phyloP scores from a whole-genome alignment of 2,329 filamentous ascomycete species.

The Fusarium sp. region DNA sequence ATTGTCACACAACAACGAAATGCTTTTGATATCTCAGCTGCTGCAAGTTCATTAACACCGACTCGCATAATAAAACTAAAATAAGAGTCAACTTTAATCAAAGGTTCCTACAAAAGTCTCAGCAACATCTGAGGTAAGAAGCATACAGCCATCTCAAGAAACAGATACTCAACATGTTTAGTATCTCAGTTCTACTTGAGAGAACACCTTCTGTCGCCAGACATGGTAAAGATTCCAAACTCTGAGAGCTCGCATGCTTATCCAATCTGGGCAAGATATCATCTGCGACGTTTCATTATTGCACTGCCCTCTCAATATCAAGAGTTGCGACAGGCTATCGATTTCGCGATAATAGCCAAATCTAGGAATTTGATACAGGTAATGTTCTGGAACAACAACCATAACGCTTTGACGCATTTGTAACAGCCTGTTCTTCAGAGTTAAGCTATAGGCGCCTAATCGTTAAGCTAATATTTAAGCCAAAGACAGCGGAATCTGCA shows the following conservation, averaged over 20 bases:
- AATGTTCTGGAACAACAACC: neutral
- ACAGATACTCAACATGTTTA: no score
- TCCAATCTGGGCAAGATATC: neutral
- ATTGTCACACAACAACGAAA: no score
- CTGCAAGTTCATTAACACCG: no score
- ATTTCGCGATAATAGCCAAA: neutral
- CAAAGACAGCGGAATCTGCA: no score
- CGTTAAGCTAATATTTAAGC: neutral
- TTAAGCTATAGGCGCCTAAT: neutral
- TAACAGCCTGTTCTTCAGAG: neutral
- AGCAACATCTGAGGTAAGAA: no score
- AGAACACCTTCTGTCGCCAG: rapidly evolving
- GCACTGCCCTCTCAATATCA: neutral
- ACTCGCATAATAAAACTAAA: no score
- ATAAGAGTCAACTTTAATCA: no score
- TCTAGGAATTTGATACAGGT: neutral
- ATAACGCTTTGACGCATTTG: neutral
- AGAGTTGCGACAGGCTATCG: neutral
- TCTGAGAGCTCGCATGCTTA: neutral
- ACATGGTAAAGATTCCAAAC: neutral
- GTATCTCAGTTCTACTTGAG: no score
- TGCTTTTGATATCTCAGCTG: no score
- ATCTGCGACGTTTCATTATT: slow-evolving; percentile 1
- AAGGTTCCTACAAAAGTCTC: no score
- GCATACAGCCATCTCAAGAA: no score